Conservation (phyloP, 305 asterid genomes). For the Solanum hybrid region DNA sequence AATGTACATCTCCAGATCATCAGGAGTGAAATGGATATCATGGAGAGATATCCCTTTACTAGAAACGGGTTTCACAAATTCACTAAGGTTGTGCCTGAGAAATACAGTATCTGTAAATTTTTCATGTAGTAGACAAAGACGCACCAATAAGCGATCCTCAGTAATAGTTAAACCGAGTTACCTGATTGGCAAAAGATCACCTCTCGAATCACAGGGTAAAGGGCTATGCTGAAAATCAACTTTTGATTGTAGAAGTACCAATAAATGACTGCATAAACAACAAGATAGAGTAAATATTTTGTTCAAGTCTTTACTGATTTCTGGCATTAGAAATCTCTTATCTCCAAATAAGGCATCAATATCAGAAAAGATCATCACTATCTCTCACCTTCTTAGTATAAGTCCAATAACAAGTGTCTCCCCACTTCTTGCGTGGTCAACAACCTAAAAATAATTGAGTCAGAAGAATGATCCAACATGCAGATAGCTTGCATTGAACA, state of each 20-base stretch:
- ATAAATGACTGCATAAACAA: conserved; percentile 68
- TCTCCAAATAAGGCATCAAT: not conserved
- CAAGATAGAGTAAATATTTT: not conserved
- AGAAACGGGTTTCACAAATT: conserved; percentile 91
- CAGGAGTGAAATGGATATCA: conserved; percentile 69
- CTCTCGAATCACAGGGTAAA: conserved; percentile 61
- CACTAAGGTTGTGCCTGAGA: conserved; percentile 86
- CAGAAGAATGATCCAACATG: conserved; percentile 8
- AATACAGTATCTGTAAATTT: conserved; percentile 9
- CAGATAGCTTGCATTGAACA: not conserved
- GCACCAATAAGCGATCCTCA: conserved; percentile 1
- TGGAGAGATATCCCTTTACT: conserved; percentile 70
- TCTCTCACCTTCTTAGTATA: conserved; percentile 68
- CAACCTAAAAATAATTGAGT: conserved; percentile 41
- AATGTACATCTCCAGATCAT: conserved; percentile 89
- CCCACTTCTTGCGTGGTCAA: conserved; percentile 81
- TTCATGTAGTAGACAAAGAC: not conserved
- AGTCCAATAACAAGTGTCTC: conserved; percentile 94
- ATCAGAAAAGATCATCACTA: not conserved
- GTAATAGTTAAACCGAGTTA: conserved; percentile 9
- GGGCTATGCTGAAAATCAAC: conserved; percentile 95
- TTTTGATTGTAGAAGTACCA: conserved; percentile 90
- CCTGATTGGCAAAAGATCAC: conserved; percentile 80
- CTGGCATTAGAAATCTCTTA: not conserved
- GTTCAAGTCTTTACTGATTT: not conserved